Percentiles rank a stretch among this genome's conserved stretches.
Conservation (phyloP, 192 early-diverging fungal genomes). For the Polychytrium aggregatum region DNA sequence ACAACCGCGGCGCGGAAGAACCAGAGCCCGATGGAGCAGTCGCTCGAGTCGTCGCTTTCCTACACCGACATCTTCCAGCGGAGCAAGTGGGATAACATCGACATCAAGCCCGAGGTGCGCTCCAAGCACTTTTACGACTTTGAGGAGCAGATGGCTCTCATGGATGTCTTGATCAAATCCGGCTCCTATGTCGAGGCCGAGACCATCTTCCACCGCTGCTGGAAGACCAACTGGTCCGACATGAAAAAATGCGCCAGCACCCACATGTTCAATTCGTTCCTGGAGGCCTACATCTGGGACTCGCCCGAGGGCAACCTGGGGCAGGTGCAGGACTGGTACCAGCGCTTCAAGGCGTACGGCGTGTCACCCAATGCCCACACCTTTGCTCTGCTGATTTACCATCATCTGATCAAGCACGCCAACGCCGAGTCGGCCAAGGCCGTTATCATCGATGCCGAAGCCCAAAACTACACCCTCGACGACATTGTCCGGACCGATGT, state of each 20-base stretch:
- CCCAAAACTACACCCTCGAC: not conserved
- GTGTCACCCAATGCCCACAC: slow-evolving; percentile 57
- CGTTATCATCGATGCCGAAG: slow-evolving; percentile 42
- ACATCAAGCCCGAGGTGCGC: too few relatives aligned
- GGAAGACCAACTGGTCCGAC: slow-evolving; percentile 52
- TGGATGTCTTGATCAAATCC: too few relatives aligned
- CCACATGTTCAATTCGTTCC: slow-evolving; percentile 68
- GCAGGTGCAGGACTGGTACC: slow-evolving; percentile 53
- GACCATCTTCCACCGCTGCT: slow-evolving; percentile 51
- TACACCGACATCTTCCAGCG: too few relatives aligned
- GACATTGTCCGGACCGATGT: slow-evolving; percentile 11
- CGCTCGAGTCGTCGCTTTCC: too few relatives aligned
- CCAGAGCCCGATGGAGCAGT: too few relatives aligned
- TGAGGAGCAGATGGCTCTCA: too few relatives aligned
- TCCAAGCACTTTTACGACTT: too few relatives aligned
- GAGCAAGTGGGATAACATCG: too few relatives aligned
- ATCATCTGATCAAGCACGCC: slow-evolving; percentile 43
- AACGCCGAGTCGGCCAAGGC: slow-evolving; percentile 23
- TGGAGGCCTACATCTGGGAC: slow-evolving; percentile 35
- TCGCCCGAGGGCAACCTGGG: slow-evolving; percentile 20
- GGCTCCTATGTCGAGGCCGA: too few relatives aligned
- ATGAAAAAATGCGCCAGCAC: slow-evolving; percentile 60
- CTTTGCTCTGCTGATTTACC: slow-evolving; percentile 67
- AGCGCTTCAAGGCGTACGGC: slow-evolving; percentile 39
- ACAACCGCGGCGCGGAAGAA: too few relatives aligned